These are phyloP conservation scores for Persicaria tinctoria DNA, from an alignment of 148 eudicot species.

Conservation along the genomic window DNA sequence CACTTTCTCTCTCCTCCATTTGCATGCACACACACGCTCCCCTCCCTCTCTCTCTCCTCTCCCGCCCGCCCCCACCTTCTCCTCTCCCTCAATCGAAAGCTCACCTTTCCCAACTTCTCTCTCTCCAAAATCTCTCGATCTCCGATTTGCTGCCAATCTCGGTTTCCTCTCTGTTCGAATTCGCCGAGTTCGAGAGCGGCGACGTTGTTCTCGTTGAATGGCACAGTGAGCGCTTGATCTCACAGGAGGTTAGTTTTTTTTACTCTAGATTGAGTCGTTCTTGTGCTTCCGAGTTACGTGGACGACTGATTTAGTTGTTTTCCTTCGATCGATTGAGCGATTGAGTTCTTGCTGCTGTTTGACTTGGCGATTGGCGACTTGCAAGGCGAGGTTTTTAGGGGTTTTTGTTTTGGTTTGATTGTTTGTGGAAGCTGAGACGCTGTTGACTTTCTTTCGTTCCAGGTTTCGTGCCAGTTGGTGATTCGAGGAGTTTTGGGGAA, in stretches of 20 bases:
- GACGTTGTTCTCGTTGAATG: conserved; percentile 13
- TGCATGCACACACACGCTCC: conserved; percentile 12
- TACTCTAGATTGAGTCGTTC: not conserved
- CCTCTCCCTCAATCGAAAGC: not conserved
- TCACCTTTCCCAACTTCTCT: not conserved
- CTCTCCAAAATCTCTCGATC: not conserved
- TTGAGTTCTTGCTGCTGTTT: not conserved
- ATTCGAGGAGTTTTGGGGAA: conserved; percentile 14
- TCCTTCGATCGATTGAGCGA: not conserved
- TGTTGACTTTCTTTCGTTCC: not conserved
- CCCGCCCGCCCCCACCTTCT: too few species aligned
- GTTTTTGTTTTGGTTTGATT: not conserved
- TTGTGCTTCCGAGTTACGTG: not conserved
- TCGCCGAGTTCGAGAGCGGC: not conserved
- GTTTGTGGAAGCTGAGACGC: not conserved
- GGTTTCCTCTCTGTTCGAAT: not conserved
- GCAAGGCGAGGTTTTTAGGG: not conserved
- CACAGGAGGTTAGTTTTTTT: not conserved
- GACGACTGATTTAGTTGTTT: not conserved
- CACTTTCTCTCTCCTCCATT: conserved; percentile 1
- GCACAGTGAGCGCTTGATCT: conserved; percentile 17
- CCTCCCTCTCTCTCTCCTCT: not conserved
- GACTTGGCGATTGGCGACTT: not conserved
- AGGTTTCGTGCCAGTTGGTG: not conserved
- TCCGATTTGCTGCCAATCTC: not conserved